Evolutionary conservation across 371 early-diverging fungal genomes (phyloP).

Genomic region (Mucor indicus): DNA sequence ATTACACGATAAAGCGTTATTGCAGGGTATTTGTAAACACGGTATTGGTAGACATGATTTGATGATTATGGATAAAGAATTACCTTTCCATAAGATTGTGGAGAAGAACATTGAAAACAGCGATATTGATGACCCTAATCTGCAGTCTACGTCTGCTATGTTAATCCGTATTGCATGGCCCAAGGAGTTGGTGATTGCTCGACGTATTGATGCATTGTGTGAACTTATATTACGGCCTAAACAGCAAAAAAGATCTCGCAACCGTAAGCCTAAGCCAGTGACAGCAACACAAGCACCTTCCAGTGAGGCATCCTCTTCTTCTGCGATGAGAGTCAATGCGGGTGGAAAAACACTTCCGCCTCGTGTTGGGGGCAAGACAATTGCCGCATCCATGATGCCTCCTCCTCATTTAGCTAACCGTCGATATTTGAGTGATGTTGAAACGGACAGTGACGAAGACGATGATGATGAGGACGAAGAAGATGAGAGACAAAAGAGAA

Average conservation of each 20-base stretch:
- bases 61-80: constrained; percentile 57
- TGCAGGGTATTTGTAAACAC: constrained; percentile 64
- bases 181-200: constrained; percentile 52
- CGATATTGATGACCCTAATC: constrained; percentile 3
- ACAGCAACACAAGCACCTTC: too few species aligned
- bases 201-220: constrained; percentile 52
- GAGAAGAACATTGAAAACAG: constrained; percentile 3
- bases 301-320: background rate
- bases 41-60: constrained; percentile 67
- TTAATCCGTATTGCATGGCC: constrained; percentile 48
- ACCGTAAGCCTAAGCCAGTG: constrained; percentile 10
- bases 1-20: constrained; percentile 62
- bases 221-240: constrained; percentile 52
- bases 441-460: constrained; percentile 17
- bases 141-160: constrained; percentile 3
- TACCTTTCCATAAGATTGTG: constrained; percentile 44
- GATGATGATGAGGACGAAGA: constrained; percentile 4
- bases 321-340: background rate
- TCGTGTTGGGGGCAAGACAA: constrained; percentile 2
- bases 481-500: constrained; percentile 4
- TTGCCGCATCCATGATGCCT: background rate
- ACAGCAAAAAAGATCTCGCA: constrained; percentile 19
- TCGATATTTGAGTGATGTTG: constrained; percentile 8
- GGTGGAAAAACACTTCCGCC: background rate
- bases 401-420: constrained; percentile 4